Percentiles rank a stretch among this genome's conserved stretches.
Evolutionary conservation across 306 rosid species (phyloP).

Genomic region (Lithocarpus polystachyus): DNA sequence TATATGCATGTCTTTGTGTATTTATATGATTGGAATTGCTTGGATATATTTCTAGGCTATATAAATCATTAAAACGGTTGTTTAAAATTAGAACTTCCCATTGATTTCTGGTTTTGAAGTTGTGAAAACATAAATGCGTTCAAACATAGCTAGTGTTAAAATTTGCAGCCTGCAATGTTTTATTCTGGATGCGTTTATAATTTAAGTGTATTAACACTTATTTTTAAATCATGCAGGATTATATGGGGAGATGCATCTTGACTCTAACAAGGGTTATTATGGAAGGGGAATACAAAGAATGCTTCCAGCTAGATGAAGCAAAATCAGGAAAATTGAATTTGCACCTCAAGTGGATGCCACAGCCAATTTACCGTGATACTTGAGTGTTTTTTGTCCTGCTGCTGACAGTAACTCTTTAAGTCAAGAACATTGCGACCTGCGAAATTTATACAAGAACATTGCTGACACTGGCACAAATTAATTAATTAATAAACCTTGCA

Average conservation of each 20-base stretch:
- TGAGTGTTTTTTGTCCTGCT: conserved; percentile 21
- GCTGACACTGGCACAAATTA: background rate
- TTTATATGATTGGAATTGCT: background rate
- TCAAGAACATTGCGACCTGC: background rate
- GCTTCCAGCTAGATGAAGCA: conserved; percentile 70
- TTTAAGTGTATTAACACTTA: background rate
- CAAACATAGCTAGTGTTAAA: background rate
- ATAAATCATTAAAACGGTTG: background rate
- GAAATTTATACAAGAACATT: conserved; percentile 5
- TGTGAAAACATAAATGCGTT: background rate
- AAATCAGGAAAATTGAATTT: conserved; percentile 78
- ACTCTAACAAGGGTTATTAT: conserved; percentile 83
- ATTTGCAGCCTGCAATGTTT: background rate
- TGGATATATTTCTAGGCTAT: background rate
- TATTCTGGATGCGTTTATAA: background rate
- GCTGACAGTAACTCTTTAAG: background rate
- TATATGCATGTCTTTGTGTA: background rate
- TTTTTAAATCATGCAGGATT: conserved; percentile 51
- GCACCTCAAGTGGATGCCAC: conserved; percentile 93
- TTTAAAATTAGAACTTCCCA: background rate
- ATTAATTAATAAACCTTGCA: background rate
- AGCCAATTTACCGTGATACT: conserved; percentile 79
- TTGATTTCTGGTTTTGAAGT: background rate
- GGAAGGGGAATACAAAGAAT: conserved; percentile 84
- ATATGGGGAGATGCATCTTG: conserved; percentile 87